phyloP scores from a whole-genome alignment of 768 basidiomycete genomes.

The Tricholoma furcatifolium region DNA sequence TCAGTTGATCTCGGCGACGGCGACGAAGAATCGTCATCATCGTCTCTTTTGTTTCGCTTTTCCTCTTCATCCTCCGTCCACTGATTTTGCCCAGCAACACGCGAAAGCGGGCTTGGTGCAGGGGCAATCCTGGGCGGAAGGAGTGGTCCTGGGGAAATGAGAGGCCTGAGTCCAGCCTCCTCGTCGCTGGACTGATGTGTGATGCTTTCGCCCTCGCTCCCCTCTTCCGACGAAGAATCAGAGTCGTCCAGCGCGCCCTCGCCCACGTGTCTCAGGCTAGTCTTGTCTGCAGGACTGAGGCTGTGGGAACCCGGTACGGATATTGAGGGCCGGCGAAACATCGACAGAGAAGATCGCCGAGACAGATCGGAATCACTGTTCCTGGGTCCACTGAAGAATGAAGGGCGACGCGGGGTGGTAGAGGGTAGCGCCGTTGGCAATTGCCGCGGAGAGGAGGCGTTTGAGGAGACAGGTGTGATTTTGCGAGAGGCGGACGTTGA shows the following conservation, averaged over 20 bases:
- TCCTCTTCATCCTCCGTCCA: slow-evolving; percentile 53
- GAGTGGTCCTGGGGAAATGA: slow-evolving; percentile 33
- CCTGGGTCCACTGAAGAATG: slow-evolving; percentile 38
- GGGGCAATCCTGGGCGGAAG: slow-evolving; percentile 28
- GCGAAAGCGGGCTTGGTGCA: slow-evolving; percentile 68
- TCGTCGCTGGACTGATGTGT: slow-evolving; percentile 33
- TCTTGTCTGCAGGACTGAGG: slow-evolving; percentile 36
- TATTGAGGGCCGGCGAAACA: slow-evolving; percentile 46
- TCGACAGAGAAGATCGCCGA: slow-evolving; percentile 31
- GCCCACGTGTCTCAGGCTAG: slow-evolving; percentile 62
- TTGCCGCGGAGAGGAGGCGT: slow-evolving; percentile 56
- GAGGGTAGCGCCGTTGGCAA: slow-evolving; percentile 41
- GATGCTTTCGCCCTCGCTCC: slow-evolving; percentile 29
- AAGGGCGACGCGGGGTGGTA: slow-evolving; percentile 37
- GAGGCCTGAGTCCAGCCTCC: slow-evolving; percentile 26
- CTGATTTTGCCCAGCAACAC: slow-evolving; percentile 48
- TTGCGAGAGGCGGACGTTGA: slow-evolving; percentile 43
- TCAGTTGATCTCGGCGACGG: slow-evolving; percentile 70
- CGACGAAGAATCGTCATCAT: slow-evolving; percentile 51
- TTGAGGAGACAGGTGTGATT: slow-evolving; percentile 57
- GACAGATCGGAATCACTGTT: slow-evolving; percentile 30
- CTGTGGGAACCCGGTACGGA: slow-evolving; percentile 32
- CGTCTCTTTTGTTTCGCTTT: slow-evolving; percentile 32
- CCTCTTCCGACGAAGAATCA: slow-evolving; percentile 54
- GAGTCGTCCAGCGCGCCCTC: slow-evolving; percentile 80